Evolutionary conservation across 768 basidiomycete genomes (phyloP).

Genomic region (Kwoniella sp.): DNA sequence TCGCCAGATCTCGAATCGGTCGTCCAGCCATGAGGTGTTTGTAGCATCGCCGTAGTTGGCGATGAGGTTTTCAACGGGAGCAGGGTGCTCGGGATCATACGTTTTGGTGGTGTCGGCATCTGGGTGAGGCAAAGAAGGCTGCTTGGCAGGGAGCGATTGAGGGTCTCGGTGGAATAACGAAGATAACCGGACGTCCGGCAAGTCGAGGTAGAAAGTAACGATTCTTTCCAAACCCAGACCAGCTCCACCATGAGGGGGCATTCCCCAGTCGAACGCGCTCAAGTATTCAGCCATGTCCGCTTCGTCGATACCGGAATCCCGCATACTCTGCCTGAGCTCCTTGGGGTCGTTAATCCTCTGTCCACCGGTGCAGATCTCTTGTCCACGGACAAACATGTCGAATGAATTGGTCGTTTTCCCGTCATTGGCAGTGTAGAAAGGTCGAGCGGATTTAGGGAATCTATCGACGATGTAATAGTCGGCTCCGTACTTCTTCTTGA

Average conservation of each 20-base stretch:
- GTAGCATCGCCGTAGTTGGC: slow-evolving; percentile 69
- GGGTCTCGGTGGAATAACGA: slow-evolving; percentile 95
- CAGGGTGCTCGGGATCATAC: slow-evolving; percentile 42
- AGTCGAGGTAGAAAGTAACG: slow-evolving; percentile 90
- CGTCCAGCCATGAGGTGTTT: slow-evolving; percentile 72
- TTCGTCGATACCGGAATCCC: slow-evolving; percentile 78
- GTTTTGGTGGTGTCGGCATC: slow-evolving; percentile 24
- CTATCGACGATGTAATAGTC: slow-evolving; percentile 99
- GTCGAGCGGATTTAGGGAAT: slow-evolving; percentile 88
- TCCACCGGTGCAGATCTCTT: slow-evolving; percentile 95
- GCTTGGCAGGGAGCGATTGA: slow-evolving; percentile 64
- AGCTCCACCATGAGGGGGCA: slow-evolving; percentile 93
- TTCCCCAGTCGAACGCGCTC: slow-evolving; percentile 88
- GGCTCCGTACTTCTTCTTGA: slow-evolving; percentile 87
- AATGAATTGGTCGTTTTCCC: slow-evolving; percentile 86
- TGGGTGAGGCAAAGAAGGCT: slow-evolving; percentile 29
- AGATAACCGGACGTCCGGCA: slow-evolving; percentile 87
- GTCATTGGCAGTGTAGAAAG: slow-evolving; percentile 96
- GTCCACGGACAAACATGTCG: slow-evolving; percentile 98
- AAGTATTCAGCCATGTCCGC: slow-evolving; percentile 86
- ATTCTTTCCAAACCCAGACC: slow-evolving; percentile 92
- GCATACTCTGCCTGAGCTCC: slow-evolving; percentile 79
- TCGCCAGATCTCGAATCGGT: slow-evolving; percentile 60
- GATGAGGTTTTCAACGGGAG: slow-evolving; percentile 61
- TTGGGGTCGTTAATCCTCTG: slow-evolving; percentile 89